Percentiles rank a stretch among this genome's conserved stretches.
These are phyloP conservation scores for Vitis labrusca DNA, from an alignment of 164 flowering plant species.

Conservation along the genomic window DNA sequence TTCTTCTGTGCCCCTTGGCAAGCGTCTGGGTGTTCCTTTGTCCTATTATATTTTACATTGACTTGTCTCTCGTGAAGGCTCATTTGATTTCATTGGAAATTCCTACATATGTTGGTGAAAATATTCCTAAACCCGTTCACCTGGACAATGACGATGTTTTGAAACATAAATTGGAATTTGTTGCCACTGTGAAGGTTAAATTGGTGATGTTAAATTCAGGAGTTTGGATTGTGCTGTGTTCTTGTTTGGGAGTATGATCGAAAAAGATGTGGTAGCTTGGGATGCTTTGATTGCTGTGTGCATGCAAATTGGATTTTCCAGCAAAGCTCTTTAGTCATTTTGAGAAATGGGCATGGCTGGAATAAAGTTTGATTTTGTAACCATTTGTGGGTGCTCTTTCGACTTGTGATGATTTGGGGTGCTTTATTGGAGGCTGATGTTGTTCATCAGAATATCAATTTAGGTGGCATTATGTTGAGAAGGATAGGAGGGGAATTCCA, in stretches of 20 bases:
- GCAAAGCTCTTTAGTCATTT: conserved; percentile 29
- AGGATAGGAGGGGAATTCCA: too few species aligned
- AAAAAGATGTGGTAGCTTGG: conserved; percentile 46
- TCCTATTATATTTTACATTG: too few species aligned
- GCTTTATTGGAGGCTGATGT: conserved; percentile 44
- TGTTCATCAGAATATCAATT: conserved; percentile 30
- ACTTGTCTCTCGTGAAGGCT: too few species aligned
- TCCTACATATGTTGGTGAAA: too few species aligned
- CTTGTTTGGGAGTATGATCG: conserved; percentile 28
- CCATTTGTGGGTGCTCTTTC: conserved; percentile 34
- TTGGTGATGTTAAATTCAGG: conserved; percentile 22
- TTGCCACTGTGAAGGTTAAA: too few species aligned
- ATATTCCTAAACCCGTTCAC: too few species aligned
- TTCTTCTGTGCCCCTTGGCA: too few species aligned
- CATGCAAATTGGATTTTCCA: conserved; percentile 35
- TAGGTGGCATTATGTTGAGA: conserved; percentile 13
- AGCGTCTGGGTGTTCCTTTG: too few species aligned
- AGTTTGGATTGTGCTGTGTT: conserved; percentile 31
- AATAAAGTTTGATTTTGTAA: conserved; percentile 29
- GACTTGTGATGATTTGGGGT: conserved; percentile 40
- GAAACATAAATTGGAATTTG: too few species aligned
- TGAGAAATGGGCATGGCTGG: conserved; percentile 27
- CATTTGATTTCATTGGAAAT: too few species aligned
- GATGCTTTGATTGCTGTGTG: conserved; percentile 43
- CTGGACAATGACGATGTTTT: too few species aligned